Evolutionary conservation across 805 yeast species (phyloP).

Genomic region (Kodamaea fukazawae): DNA sequence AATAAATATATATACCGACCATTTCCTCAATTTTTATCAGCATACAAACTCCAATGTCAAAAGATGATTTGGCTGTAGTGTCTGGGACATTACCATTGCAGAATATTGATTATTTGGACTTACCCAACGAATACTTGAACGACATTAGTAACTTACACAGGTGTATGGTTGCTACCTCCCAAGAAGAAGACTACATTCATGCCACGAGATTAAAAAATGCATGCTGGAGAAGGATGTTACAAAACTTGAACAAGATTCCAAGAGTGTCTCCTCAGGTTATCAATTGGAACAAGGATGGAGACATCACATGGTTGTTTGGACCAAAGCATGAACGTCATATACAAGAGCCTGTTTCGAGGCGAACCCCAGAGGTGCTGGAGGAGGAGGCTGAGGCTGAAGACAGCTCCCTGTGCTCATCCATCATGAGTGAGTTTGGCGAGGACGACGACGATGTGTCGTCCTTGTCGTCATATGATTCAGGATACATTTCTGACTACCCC

Average conservation of each 20-base stretch:
- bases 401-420: slow-evolving; percentile 2
- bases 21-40: no score
- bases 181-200: slow-evolving; percentile 1
- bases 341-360: not conserved
- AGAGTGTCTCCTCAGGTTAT: slow-evolving; percentile 43
- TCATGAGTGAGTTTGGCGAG: not conserved
- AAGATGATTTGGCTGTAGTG: slow-evolving; percentile 9
- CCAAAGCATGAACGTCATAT: slow-evolving; percentile 28
- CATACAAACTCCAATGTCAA: slow-evolving; percentile 3
- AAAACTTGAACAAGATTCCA: slow-evolving; percentile 25
- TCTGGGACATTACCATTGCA: slow-evolving; percentile 5
- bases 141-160: slow-evolving; percentile 20
- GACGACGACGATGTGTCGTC: slow-evolving; percentile 13
- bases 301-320: slow-evolving; percentile 55
- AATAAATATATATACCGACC: no score
- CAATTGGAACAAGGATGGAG: slow-evolving; percentile 55
- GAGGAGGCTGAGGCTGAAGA: not conserved
- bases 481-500: slow-evolving; percentile 14
- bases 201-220: slow-evolving; percentile 29
- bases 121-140: slow-evolving; percentile 7
- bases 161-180: slow-evolving; percentile 9
- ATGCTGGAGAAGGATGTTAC: slow-evolving; percentile 40
- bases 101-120: slow-evolving; percentile 33
- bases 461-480: slow-evolving; percentile 15
- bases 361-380: not conserved